Evolutionary conservation across 768 basidiomycete genomes (phyloP).

Genomic region (Podaxis sp.): DNA sequence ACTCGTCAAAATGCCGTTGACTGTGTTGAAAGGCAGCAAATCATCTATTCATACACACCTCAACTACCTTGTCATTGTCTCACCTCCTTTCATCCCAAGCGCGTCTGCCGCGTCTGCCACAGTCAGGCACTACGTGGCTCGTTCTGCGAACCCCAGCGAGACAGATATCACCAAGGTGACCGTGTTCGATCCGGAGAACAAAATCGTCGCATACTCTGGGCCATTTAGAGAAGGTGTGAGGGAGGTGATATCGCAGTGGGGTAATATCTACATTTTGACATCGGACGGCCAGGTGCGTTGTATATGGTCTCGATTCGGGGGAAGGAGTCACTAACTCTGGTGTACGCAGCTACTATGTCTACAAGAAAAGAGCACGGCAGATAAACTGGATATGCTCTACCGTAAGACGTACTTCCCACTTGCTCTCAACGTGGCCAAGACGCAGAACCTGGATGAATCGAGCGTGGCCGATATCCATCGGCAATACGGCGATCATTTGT

Average conservation of each 20-base stretch:
- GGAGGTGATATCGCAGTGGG: constrained; percentile 80
- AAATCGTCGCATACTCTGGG: constrained; percentile 80
- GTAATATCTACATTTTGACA: constrained; percentile 70
- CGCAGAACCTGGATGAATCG: constrained; percentile 65
- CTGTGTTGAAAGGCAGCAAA: constrained; percentile 53
- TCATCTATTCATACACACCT: constrained; percentile 68
- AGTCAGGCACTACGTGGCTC: constrained; percentile 67
- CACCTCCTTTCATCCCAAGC: constrained; percentile 73
- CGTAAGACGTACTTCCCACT: constrained; percentile 72
- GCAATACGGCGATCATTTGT: constrained; percentile 89
- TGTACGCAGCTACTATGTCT: constrained; percentile 53
- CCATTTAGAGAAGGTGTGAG: constrained; percentile 81
- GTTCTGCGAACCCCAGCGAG: constrained; percentile 37
- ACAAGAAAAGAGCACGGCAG: constrained; percentile 73
- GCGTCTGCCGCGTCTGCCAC: constrained; percentile 67
- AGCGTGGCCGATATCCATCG: constrained; percentile 86
- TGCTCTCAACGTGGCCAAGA: constrained; percentile 79
- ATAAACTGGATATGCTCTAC: constrained; percentile 86
- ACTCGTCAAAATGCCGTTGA: not conserved
- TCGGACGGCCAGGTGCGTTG: constrained; percentile 69
- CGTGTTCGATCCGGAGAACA: constrained; percentile 89
- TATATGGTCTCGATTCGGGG: not conserved
- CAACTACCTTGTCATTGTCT: constrained; percentile 89
- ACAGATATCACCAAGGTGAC: constrained; percentile 75
- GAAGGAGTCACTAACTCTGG: not conserved